phyloP scores from a whole-genome alignment of 208 protist genomes.

The Novymonas esmeraldas region DNA sequence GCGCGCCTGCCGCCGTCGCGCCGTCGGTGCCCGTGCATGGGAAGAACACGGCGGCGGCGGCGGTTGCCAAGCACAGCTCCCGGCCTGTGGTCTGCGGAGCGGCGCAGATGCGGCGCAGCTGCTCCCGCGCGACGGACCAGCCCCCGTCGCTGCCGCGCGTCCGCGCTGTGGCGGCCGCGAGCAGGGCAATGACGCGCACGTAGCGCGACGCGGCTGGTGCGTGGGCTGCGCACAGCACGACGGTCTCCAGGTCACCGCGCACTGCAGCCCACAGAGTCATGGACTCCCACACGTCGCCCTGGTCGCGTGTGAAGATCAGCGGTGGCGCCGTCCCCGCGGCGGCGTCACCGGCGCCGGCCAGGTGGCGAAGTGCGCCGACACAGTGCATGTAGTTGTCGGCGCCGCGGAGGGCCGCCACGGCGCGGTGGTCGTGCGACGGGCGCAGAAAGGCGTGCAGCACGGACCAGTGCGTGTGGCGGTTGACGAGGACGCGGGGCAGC shows the following conservation, averaged over 20 bases:
- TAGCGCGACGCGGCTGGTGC: constrained; percentile 37
- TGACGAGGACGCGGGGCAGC: constrained; percentile 14
- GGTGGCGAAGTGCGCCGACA: constrained; percentile 15
- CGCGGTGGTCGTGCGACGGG: constrained; percentile 5
- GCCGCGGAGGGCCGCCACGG: constrained; percentile 11
- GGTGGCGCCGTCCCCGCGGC: background rate
- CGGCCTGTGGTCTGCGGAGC: constrained; percentile 25
- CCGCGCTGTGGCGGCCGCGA: constrained; percentile 15
- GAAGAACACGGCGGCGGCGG: constrained; percentile 20
- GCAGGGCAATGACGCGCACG: constrained; percentile 36
- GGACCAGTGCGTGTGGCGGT: constrained; percentile 36
- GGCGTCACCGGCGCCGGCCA: background rate
- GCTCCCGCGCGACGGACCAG: constrained; percentile 2
- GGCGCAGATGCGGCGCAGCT: constrained; percentile 16
- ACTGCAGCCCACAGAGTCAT: constrained; percentile 41
- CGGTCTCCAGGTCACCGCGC: constrained; percentile 22
- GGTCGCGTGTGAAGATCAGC: constrained; percentile 19
- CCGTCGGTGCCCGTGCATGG: background rate
- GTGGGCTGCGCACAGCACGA: constrained; percentile 28
- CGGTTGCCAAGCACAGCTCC: constrained; percentile 39
- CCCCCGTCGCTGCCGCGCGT: background rate
- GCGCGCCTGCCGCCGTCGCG: background rate
- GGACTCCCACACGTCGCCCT: constrained; percentile 32
- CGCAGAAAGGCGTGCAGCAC: constrained; percentile 31
- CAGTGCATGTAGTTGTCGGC: constrained; percentile 24